Evolutionary conservation across 2,329 filamentous ascomycete genomes (phyloP), one percentile per base, ranked within the genome.

Genomic region (Aspergillus pseudoviridinutans): DNA sequence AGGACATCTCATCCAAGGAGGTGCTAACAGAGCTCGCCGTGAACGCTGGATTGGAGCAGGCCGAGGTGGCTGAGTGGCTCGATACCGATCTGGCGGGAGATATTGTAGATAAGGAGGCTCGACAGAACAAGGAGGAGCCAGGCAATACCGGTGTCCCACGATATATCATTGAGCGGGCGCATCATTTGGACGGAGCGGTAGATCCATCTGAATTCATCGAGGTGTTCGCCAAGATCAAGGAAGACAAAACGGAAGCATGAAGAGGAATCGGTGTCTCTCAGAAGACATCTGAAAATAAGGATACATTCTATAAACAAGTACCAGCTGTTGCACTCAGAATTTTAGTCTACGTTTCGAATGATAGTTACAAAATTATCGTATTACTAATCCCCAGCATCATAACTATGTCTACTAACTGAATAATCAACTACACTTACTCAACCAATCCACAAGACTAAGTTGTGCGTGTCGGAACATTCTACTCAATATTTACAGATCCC

Each of bases 21-120:
- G 64, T 66, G 12, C 54, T 74, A n/a, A 49, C 49, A 0, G 57
- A 63, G 20, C 58, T 68, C 10, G 71, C 67, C 12, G 52, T 56
- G 4, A 54, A 49, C 10, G 62, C 61, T 27, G 68, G 66, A 1
- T 7, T 74, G 14, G 50, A 56, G 14, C 53, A 49, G 7, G 58
- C 24, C 1, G 64, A 66, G 38, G 51, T 57, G 53, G 50, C 62
- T 0, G 53, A 46, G 17, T 63, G 56, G 42, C 29, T 66, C 24
- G 17, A 49, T 10, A 56, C 60, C 14, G 32, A 42, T 9, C 58
- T 76, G 76, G 63, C 71, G 68, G 35, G 58, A 75, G 44, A 63
- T 70, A 63, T 68, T 73, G 53, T 73, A 71, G 63, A 77, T 74
- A 63, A 64, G 68, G 71, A 78, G 78, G 55, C 77, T 17, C 42